These are phyloP conservation scores for Casuarina glauca DNA, from an alignment of 306 rosid species.

Conservation along the genomic window DNA sequence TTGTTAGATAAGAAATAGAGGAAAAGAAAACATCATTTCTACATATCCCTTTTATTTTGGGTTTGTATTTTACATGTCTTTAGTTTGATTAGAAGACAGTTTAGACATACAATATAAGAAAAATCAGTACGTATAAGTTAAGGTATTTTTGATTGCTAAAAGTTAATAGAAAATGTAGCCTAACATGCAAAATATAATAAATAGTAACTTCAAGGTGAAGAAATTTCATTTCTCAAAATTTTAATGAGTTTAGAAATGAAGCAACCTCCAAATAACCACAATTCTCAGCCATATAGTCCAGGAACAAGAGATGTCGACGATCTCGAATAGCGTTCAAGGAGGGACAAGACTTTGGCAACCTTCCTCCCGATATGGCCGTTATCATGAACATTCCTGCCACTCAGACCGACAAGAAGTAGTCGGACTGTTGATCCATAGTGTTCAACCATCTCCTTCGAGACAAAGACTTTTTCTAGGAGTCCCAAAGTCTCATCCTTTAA, in stretches of 20 bases:
- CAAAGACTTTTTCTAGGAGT: constrained; percentile 67
- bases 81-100: too few species aligned
- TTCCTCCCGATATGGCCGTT: constrained; percentile 55
- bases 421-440: constrained; percentile 53
- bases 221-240: too few species aligned
- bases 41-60: too few species aligned
- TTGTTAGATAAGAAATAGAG: too few species aligned
- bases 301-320: constrained; percentile 59
- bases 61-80: too few species aligned
- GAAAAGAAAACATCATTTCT: too few species aligned
- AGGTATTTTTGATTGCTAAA: too few species aligned
- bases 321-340: constrained; percentile 70
- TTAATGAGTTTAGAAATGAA: not conserved
- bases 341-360: constrained; percentile 59
- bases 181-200: too few species aligned
- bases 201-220: too few species aligned
- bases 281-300: constrained; percentile 37
- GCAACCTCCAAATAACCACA: constrained; percentile 1
- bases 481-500: constrained; percentile 67
- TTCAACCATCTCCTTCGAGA: constrained; percentile 70
- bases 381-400: constrained; percentile 46
- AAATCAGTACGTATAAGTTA: too few species aligned
- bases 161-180: too few species aligned
- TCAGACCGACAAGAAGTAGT: constrained; percentile 46
- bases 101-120: too few species aligned